These are phyloP conservation scores for Puccinia hordei DNA, from an alignment of 1,284 basidiomycete genomes.

Conservation along the genomic window DNA sequence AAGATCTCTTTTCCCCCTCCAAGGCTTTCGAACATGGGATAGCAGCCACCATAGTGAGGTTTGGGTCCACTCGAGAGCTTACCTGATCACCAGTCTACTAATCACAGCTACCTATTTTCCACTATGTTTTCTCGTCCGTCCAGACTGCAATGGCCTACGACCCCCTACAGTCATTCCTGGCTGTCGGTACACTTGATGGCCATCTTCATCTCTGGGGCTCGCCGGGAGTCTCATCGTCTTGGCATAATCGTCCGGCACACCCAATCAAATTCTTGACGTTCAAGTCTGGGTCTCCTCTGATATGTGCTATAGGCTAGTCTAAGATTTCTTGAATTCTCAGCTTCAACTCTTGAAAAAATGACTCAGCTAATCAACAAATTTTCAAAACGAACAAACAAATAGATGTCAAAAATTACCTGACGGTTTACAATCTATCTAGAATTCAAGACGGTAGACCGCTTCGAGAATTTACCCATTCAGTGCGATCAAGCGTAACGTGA, in stretches of 20 bases:
- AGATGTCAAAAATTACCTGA: slow-evolving; percentile 71
- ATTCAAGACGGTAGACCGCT: slow-evolving; percentile 64
- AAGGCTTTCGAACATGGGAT: slow-evolving; percentile 45
- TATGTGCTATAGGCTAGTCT: slow-evolving; percentile 68
- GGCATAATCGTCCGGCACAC: slow-evolving; percentile 65
- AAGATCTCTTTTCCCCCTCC: slow-evolving; percentile 15
- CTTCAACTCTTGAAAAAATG: not conserved
- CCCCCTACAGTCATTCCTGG: slow-evolving; percentile 72
- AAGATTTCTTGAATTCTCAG: not conserved
- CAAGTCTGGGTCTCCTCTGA: slow-evolving; percentile 65
- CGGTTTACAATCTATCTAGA: slow-evolving; percentile 70
- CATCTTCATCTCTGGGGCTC: slow-evolving; percentile 69
- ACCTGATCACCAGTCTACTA: not conserved
- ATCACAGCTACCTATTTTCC: not conserved
- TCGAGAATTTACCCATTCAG: slow-evolving; percentile 64
- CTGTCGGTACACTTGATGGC: slow-evolving; percentile 68
- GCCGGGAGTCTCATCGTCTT: slow-evolving; percentile 64
- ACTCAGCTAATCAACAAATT: not conserved
- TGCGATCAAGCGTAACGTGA: slow-evolving; percentile 64
- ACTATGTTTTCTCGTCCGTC: not conserved
- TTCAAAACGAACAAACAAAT: not conserved
- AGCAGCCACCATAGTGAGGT: slow-evolving; percentile 24
- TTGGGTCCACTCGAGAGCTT: not conserved
- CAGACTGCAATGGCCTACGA: slow-evolving; percentile 61
- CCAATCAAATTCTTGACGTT: slow-evolving; percentile 70